phyloP scores from a whole-genome alignment of 768 basidiomycete genomes.

The Collybia sp. region DNA sequence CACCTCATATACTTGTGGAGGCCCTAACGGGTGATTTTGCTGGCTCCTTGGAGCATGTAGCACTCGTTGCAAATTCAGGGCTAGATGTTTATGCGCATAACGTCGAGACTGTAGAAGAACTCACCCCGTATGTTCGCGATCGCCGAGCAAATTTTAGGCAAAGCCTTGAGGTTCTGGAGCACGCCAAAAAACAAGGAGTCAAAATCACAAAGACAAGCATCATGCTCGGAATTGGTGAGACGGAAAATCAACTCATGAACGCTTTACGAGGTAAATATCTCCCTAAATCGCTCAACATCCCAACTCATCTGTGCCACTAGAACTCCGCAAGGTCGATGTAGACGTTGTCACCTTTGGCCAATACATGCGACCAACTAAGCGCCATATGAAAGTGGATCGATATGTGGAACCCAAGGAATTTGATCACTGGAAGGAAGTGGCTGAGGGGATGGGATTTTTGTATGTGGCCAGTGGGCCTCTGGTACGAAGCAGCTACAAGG shows the following conservation, averaged over 20 bases:
- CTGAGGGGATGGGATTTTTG: slow-evolving; percentile 92
- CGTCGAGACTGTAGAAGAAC: slow-evolving; percentile 89
- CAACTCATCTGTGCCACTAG: slow-evolving; percentile 33
- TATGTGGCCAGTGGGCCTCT: slow-evolving; percentile 97
- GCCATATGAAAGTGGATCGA: slow-evolving; percentile 98
- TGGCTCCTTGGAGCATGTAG: slow-evolving; percentile 70
- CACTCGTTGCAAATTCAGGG: slow-evolving; percentile 84
- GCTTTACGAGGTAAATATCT: slow-evolving; percentile 68
- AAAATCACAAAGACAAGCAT: slow-evolving; percentile 96
- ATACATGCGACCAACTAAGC: slow-evolving; percentile 99
- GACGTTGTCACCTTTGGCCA: slow-evolving; percentile 99
- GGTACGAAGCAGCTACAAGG: slow-evolving; percentile 97
- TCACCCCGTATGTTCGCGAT: slow-evolving; percentile 95
- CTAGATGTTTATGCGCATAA: slow-evolving; percentile 99
- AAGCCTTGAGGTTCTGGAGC: slow-evolving; percentile 75
- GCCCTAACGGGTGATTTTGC: slow-evolving; percentile 95
- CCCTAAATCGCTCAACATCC: not conserved
- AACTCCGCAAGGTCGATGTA: slow-evolving; percentile 81
- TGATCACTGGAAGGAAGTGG: slow-evolving; percentile 83
- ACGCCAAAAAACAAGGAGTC: slow-evolving; percentile 80
- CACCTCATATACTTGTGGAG: slow-evolving; percentile 94
- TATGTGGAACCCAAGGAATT: slow-evolving; percentile 96
- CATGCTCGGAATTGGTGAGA: slow-evolving; percentile 97
- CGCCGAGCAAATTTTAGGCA: slow-evolving; percentile 88
- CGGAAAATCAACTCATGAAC: slow-evolving; percentile 73